phyloP scores from a whole-genome alignment of 148 eudicot genomes.

The Arctostaphylos glauca region DNA sequence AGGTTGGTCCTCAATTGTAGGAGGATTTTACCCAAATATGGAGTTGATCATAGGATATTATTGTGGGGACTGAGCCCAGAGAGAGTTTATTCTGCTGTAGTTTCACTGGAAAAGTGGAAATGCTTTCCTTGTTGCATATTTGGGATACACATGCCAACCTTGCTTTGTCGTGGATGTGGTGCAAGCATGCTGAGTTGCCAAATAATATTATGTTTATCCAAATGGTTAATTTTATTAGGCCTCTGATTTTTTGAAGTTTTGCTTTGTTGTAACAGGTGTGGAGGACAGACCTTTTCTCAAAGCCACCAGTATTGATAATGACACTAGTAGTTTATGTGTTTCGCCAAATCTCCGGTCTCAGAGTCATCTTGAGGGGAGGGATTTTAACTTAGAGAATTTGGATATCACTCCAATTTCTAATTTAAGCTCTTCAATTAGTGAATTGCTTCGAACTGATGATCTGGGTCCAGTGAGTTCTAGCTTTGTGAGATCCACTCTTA shows the following conservation, averaged over 20 bases:
- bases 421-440: constrained; percentile 54
- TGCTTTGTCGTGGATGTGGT: neutral
- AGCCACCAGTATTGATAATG: constrained; percentile 35
- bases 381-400: constrained; percentile 49
- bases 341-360: constrained; percentile 44
- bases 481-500: constrained; percentile 45
- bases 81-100: neutral
- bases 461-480: constrained; percentile 44
- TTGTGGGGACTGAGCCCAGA: neutral
- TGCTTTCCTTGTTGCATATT: neutral
- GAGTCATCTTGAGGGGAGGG: constrained; percentile 36
- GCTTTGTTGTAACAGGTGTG: constrained; percentile 42
- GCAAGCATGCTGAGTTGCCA: neutral
- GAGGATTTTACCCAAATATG: neutral
- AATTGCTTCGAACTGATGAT: constrained; percentile 49
- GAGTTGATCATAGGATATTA: neutral
- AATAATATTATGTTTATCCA: neutral
- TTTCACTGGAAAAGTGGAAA: neutral
- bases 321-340: constrained; percentile 40
- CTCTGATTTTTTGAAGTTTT: neutral
- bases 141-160: neutral
- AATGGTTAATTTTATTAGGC: neutral
- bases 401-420: constrained; percentile 39
- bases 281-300: constrained; percentile 51
- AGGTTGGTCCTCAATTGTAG: neutral